phyloP scores from a whole-genome alignment of 345 rosid genomes.

The Salix arbutifolia region DNA sequence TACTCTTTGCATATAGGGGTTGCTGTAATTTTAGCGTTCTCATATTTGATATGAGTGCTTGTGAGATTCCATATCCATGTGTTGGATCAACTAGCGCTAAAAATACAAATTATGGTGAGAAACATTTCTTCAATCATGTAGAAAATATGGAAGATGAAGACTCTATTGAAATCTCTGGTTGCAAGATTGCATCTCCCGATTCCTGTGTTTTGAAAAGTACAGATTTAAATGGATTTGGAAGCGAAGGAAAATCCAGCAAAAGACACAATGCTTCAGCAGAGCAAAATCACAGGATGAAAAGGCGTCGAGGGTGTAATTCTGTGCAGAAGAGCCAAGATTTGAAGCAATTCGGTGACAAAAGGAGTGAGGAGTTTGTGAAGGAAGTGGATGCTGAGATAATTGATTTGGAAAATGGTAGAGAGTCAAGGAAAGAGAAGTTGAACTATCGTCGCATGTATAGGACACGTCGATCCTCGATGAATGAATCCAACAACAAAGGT shows the following conservation, averaged over 20 bases:
- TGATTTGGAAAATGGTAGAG: constrained; percentile 1
- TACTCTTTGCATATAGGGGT: constrained; percentile 38
- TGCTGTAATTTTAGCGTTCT: constrained; percentile 31
- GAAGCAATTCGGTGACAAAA: background rate
- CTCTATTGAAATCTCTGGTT: constrained; percentile 16
- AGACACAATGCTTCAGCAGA: constrained; percentile 1
- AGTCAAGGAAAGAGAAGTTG: background rate
- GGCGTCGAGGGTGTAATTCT: background rate
- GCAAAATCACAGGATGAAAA: constrained; percentile 12
- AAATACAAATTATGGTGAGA: constrained; percentile 4
- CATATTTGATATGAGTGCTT: constrained; percentile 32
- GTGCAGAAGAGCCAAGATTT: background rate
- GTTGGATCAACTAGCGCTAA: background rate
- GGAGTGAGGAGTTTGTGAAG: constrained; percentile 16
- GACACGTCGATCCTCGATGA: background rate
- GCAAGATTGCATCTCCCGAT: background rate
- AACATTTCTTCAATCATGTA: background rate
- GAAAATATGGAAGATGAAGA: constrained; percentile 32
- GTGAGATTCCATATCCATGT: constrained; percentile 33
- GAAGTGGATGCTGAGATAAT: constrained; percentile 8
- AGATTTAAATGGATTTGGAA: constrained; percentile 5
- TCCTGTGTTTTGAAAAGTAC: constrained; percentile 17
- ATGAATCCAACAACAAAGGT: constrained; percentile 16
- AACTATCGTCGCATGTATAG: background rate
- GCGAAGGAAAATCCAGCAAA: constrained; percentile 16